phyloP scores from a whole-genome alignment of 305 asterid species.

The Lippia alba region DNA sequence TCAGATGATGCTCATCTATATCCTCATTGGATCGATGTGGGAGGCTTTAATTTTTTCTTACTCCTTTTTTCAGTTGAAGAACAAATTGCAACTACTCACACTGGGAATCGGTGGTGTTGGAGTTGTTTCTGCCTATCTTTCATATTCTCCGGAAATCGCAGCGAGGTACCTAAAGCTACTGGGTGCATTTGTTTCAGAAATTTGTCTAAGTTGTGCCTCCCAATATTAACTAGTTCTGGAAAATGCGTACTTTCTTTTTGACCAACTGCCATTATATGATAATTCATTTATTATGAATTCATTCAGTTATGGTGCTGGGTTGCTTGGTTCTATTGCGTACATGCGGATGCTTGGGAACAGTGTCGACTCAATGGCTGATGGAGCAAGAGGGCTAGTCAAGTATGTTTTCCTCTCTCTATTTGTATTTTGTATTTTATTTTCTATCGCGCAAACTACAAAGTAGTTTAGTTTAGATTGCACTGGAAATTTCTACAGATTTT shows the following conservation, averaged over 20 bases:
- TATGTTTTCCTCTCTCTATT: slow-evolving; percentile 37
- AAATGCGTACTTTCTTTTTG: background rate
- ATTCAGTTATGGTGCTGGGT: slow-evolving; percentile 82
- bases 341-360: slow-evolving; percentile 94
- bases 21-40: slow-evolving; percentile 11
- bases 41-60: slow-evolving; percentile 15
- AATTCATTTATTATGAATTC: slow-evolving; percentile 17
- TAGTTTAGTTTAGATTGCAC: too few species aligned
- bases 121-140: slow-evolving; percentile 66
- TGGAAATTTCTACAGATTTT: too few species aligned
- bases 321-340: slow-evolving; percentile 84
- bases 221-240: background rate
- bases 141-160: slow-evolving; percentile 86
- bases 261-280: slow-evolving; percentile 7
- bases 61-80: slow-evolving; percentile 64
- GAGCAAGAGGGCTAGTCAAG: slow-evolving; percentile 85
- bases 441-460: too few species aligned
- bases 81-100: slow-evolving; percentile 76
- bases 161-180: slow-evolving; percentile 58
- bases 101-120: slow-evolving; percentile 85
- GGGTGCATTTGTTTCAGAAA: slow-evolving; percentile 12
- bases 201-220: background rate
- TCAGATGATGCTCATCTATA: slow-evolving; percentile 5
- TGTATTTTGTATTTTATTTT: too few species aligned
- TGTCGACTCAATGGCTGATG: slow-evolving; percentile 88